Conservation (phyloP, 257 asterid genomes). For the Schizonepeta tenuifolia region DNA sequence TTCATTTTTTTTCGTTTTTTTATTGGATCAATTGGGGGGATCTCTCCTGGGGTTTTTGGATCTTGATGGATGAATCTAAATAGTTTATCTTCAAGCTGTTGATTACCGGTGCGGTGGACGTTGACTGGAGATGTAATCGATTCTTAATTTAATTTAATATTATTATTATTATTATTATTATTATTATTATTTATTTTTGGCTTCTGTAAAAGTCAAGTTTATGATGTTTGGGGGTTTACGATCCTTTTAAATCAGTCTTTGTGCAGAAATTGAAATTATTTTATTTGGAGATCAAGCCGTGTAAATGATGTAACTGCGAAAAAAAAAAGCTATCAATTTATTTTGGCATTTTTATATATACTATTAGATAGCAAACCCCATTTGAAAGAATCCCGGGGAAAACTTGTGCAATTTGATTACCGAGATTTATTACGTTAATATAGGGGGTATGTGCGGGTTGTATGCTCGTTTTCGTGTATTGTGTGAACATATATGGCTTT, state of each 20-base stretch:
- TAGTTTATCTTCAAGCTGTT: background rate
- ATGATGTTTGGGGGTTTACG: slow-evolving; percentile 28
- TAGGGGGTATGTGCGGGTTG: background rate
- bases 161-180: slow-evolving; percentile 4
- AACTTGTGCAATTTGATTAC: background rate
- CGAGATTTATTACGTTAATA: background rate
- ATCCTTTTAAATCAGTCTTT: background rate
- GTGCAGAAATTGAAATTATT: slow-evolving; percentile 5
- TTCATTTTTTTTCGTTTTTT: background rate
- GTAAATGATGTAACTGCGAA: background rate
- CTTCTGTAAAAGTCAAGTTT: slow-evolving; percentile 23
- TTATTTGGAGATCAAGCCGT: slow-evolving; percentile 8
- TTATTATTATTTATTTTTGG: background rate
- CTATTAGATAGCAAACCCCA: background rate
- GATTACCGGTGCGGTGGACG: slow-evolving; percentile 22
- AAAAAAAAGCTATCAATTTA: background rate
- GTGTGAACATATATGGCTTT: no score
- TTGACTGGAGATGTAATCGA: slow-evolving; percentile 31
- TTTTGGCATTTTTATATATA: slow-evolving; percentile 4
- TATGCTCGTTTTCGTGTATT: background rate
- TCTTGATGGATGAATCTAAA: slow-evolving; percentile 29
- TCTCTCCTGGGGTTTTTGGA: slow-evolving; percentile 26
- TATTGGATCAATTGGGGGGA: slow-evolving; percentile 34
- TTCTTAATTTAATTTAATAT: background rate
- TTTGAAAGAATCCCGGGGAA: background rate